A percentile compares a stretch with the other conserved stretches of the same genome.
Conservation (phyloP, 352 stramenopile species). For the Phytophthora megakarya region DNA sequence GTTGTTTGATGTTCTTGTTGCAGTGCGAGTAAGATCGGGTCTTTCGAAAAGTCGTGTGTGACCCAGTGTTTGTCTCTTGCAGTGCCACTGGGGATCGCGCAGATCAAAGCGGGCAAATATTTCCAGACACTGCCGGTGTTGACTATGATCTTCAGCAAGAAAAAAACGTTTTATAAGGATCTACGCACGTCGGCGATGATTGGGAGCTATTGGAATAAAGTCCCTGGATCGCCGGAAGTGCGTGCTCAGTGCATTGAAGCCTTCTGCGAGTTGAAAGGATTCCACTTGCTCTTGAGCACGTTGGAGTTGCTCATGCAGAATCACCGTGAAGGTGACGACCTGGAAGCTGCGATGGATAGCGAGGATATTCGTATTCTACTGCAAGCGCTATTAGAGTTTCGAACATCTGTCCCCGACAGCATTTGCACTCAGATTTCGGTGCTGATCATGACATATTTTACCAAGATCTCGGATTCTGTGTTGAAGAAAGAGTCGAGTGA, state of each 20-base stretch:
- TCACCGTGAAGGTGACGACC: slow-evolving; percentile 42
- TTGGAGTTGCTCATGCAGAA: slow-evolving; percentile 75
- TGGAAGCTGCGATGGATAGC: slow-evolving; percentile 68
- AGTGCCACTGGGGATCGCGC: slow-evolving; percentile 69
- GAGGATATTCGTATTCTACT: slow-evolving; percentile 83
- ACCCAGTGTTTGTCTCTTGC: slow-evolving; percentile 75
- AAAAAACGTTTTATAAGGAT: slow-evolving; percentile 91
- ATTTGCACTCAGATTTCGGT: slow-evolving; percentile 72
- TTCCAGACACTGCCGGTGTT: slow-evolving; percentile 68
- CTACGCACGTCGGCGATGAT: slow-evolving; percentile 87
- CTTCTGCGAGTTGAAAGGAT: slow-evolving; percentile 86
- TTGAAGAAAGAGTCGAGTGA: slow-evolving; percentile 90
- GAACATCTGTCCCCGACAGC: slow-evolving; percentile 62
- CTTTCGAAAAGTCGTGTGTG: slow-evolving; percentile 87
- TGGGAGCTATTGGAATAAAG: slow-evolving; percentile 90
- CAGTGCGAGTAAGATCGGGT: slow-evolving; percentile 87
- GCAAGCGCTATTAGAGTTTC: slow-evolving; percentile 81
- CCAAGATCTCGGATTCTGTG: slow-evolving; percentile 73
- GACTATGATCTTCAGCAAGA: slow-evolving; percentile 90
- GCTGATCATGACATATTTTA: slow-evolving; percentile 85
- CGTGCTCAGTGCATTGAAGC: slow-evolving; percentile 80
- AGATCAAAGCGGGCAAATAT: slow-evolving; percentile 75
- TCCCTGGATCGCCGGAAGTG: slow-evolving; percentile 78
- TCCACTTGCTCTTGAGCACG: slow-evolving; percentile 71
- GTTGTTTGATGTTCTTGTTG: slow-evolving; percentile 7